Evolutionary conservation across 495 filamentous ascomycete genomes (phyloP).

Genomic region (Coniosporium apollinis): DNA sequence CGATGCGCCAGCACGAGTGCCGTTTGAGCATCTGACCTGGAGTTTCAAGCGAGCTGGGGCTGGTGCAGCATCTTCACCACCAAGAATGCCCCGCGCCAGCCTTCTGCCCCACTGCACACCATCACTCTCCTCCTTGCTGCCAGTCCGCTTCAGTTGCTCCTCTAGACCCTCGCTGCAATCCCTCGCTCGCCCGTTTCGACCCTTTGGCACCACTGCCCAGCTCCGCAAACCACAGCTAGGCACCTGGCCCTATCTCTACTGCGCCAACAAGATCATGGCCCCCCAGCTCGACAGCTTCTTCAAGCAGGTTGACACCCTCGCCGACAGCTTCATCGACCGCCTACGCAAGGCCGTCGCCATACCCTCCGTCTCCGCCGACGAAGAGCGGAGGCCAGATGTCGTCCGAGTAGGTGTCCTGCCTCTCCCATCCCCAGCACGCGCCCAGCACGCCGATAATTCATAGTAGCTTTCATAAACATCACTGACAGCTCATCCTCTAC

Average conservation of each 20-base stretch:
- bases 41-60: no score
- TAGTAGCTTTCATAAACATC: neutral
- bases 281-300: conserved; percentile 25
- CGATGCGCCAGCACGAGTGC: no score
- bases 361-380: conserved; percentile 84
- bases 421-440: no score
- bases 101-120: no score
- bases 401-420: conserved; percentile 47
- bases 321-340: conserved; percentile 76
- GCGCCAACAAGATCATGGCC: conserved; percentile 19
- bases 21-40: no score
- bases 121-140: no score
- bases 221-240: conserved; percentile 1
- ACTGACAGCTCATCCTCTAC: conserved; percentile 1
- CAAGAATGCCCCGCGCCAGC: no score
- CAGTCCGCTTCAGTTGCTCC: no score
- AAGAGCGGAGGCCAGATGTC: conserved; percentile 73
- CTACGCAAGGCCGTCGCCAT: conserved; percentile 87
- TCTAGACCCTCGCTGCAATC: no score
- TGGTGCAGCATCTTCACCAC: no score
- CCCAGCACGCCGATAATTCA: neutral
- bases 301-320: conserved; percentile 53
- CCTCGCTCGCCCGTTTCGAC: no score
- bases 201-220: neutral
- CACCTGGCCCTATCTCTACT: conserved; percentile 23